Evolutionary conservation across 164 flowering plant genomes (phyloP), one percentile per base, ranked within the genome.

Genomic region (Liquidambar formosana): DNA sequence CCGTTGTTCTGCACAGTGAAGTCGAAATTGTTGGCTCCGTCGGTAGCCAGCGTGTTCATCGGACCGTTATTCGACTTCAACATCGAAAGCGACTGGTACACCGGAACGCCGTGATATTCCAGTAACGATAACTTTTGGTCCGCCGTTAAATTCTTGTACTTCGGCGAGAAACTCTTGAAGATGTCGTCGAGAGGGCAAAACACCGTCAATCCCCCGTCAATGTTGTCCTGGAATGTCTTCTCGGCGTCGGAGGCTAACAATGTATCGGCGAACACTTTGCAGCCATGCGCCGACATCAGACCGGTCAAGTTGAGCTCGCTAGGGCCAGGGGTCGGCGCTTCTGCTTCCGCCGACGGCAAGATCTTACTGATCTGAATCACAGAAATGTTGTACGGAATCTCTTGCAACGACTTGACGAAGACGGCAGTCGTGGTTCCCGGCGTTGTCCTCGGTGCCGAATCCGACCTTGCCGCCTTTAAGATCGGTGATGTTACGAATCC

Each of bases 11-110:
- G 88, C 1, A 85, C 81, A 0, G 75, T 71, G 71, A 88, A 68
- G 10, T 74, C 83, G 72, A 51, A 88, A 76, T 88, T 85, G 16
- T 63, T 77, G 0, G 77, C 83, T 4, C 92, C 92, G 66, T 86
- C 87, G 21, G 92, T 88, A n/a, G 92, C 92, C 26, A 88, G 27
- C 2, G 92, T 88, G 85, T 82, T 87, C 83, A 72, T 75, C 10
- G 57, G 0, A 0, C 89, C 89, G 48, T 88, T 88, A 72, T 67
- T 80, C 27, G 89, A 80, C 47, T 77, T 82, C 68, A 88, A 62
- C 83, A 75, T 81, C 13, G 74, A 0, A 52, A 84, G 15, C 0
- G 92, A 80, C 23, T 79, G 18, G 73, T 84, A 88, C 10, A 79
- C 60, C 28, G 92, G 89, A 1, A 83, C 61, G 14, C 76, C 92